Evolutionary conservation across 495 filamentous ascomycete species (phyloP), one percentile per base, ranked within the genome.

Genomic region (Pyronema omphalodes): DNA sequence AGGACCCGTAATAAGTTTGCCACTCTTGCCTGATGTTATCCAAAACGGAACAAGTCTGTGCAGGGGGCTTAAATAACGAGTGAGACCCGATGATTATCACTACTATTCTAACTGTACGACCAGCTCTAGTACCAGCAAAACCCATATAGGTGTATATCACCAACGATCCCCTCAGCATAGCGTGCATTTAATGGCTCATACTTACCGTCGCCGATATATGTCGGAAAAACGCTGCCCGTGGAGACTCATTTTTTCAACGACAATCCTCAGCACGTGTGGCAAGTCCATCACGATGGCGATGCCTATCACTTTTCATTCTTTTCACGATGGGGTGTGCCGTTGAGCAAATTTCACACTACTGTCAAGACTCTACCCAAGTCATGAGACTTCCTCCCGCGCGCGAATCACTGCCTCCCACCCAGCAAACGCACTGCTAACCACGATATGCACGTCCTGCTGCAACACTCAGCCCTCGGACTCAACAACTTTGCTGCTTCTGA

Each of bases 371-470:
- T 47, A 9, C 44, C 23, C 44, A 19, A 15, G 9, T 47, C 44
- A 47, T 47, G 44, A 19, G 44, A 47, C 44, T 23, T 19, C 1
- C 17, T 23, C 44, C 23, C 44, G n/a, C 14, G 44, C 44, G 44
- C 44, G 12, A 47, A 47, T 3, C 44, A 23, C 44, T 47, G 44
- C n/a, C 12, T 14, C 17, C 17, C 44, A 15, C 9, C 12, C 14
- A 47, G 44, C 44, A 47, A 47, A 47, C 44, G 44, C 44, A n/a
- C 44, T 3, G 18, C n/a, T 15, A 23, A 47, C 44, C 9, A n/a
- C 9, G 17, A 47, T 47, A 47, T 47, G 44, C 44, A 47, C 12
- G 44, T 47, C 9, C 44, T 47, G 44, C 44, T 15, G 44, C 44
- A 47, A 47, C 12, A 15, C 11, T 47, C 44, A 47, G 44, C 44